These are phyloP conservation scores for Manihot esculenta DNA, from an alignment of 441 rosid genomes.

Conservation along the genomic window DNA sequence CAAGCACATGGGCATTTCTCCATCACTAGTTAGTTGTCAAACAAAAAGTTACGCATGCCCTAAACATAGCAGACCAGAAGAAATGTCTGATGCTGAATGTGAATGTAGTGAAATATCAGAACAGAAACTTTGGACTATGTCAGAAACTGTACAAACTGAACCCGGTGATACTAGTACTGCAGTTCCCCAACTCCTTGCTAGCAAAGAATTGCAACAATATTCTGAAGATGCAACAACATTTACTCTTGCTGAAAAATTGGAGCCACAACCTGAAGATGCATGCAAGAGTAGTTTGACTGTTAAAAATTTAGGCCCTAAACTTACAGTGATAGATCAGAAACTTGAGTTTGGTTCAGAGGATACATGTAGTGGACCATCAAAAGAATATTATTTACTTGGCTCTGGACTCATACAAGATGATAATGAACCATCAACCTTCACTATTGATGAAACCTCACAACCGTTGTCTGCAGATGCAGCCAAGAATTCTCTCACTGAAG, in stretches of 20 bases:
- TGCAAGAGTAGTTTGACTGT: conserved; percentile 13
- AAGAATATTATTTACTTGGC: conserved; percentile 12
- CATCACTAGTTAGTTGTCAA: conserved; percentile 35
- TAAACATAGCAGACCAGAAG: conserved; percentile 28
- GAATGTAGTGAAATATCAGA: conserved; percentile 14
- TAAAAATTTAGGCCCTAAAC: conserved; percentile 21
- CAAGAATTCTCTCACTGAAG: conserved; percentile 8
- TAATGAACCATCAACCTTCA: conserved; percentile 7
- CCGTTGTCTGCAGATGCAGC: conserved; percentile 17
- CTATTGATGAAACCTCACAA: conserved; percentile 17
- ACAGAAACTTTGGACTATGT: conserved; percentile 12
- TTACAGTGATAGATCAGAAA: conserved; percentile 17
- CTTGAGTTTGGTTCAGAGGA: conserved; percentile 26
- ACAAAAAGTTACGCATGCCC: conserved; percentile 25
- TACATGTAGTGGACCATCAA: conserved; percentile 20
- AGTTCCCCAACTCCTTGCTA: neutral
- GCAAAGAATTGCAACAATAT: conserved; percentile 14
- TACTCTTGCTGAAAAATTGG: conserved; percentile 12
- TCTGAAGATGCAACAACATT: conserved; percentile 16
- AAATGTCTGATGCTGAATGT: conserved; percentile 27
- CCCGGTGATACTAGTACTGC: conserved; percentile 15
- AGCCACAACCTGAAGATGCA: conserved; percentile 13
- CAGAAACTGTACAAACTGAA: conserved; percentile 25
- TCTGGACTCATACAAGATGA: conserved; percentile 10
- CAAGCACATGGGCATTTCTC: conserved; percentile 37